Evolutionary conservation across 2,329 filamentous ascomycete species (phyloP), one percentile per base, ranked within the genome.

Genomic region (Furcasterigmium furcatum): DNA sequence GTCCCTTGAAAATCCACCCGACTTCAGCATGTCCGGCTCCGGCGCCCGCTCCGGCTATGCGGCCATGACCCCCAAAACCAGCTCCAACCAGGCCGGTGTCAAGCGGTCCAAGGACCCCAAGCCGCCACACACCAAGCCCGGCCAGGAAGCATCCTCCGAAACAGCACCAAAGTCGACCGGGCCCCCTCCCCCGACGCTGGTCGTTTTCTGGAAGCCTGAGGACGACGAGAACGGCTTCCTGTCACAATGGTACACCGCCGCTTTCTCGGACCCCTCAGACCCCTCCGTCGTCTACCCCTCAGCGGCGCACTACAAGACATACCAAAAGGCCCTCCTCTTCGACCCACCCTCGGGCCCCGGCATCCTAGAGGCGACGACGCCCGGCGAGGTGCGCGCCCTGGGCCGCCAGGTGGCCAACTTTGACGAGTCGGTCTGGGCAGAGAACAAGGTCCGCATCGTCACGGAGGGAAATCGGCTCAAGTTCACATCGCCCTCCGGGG

Each of bases 231-330:
- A 73, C 25, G 80, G 79, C 30, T 83, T 72, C 62, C 68, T 86
- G 13, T 80, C 74, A 0, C 82, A 87, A 62, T 86, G 81, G 81
- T 82, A 79, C 56, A 71, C 65, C 44, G 71, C 65, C 20, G 62
- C 70, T 4, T 85, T 84, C 56, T 30, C 66, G 69, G 42, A 64
- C 66, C 7, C 67, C 8, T 47, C 58, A 3, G 60, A 63, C 41
- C 53, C 58, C 5, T 52, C 53, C 5, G 63, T 63, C 30, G 60
- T 67, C 10, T 80, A 74, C 55, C 59, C 61, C 16, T 76, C 74
- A 3, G 73, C 75, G 1, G 76, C 80, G 52, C 76, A 79, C 53
- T 78, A 76, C 58, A 77, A 79, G 74, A 79, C 77, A 73, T 67
- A 76, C 54, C 68, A 68, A 30, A 79, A 79, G 54, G 75, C 75